A percentile compares a stretch with the other conserved stretches of the same genome.
phyloP scores from a whole-genome alignment of 345 rosid species.

The Jatropha curcas region DNA sequence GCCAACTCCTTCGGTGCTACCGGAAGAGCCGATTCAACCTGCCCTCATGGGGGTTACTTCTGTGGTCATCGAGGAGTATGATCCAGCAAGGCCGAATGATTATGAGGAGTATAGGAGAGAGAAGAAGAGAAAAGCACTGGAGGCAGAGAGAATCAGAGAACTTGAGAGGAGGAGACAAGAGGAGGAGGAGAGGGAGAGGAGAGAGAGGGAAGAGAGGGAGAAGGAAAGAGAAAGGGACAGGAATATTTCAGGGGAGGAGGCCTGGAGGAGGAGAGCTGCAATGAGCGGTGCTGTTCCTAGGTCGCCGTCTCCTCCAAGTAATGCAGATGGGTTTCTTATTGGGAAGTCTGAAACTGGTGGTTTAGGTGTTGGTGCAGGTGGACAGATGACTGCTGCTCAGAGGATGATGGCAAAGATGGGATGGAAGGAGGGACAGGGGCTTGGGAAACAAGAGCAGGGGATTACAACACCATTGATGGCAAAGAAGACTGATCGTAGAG shows the following conservation, averaged over 20 bases:
- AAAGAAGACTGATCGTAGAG: slow-evolving; percentile 93
- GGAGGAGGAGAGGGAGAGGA: slow-evolving; percentile 74
- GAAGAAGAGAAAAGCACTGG: slow-evolving; percentile 70
- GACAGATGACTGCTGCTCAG: slow-evolving; percentile 99
- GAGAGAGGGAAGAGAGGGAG: slow-evolving; percentile 50
- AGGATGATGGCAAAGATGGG: slow-evolving; percentile 99
- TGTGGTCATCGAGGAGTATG: slow-evolving; percentile 83
- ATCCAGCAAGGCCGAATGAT: slow-evolving; percentile 91
- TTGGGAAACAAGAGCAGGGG: slow-evolving; percentile 94
- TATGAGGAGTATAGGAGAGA: slow-evolving; percentile 85
- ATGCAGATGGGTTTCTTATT: slow-evolving; percentile 59
- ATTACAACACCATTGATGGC: slow-evolving; percentile 98
- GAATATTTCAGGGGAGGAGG: slow-evolving; percentile 93
- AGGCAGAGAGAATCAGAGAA: slow-evolving; percentile 81
- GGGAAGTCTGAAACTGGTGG: slow-evolving; percentile 91
- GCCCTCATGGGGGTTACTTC: slow-evolving; percentile 81
- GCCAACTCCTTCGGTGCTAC: slow-evolving; percentile 3
- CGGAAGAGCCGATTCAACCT: slow-evolving; percentile 45
- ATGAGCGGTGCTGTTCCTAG: slow-evolving; percentile 74
- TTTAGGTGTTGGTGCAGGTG: slow-evolving; percentile 93
- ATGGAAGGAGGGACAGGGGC: slow-evolving; percentile 99
- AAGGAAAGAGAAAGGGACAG: slow-evolving; percentile 38
- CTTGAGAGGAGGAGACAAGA: slow-evolving; percentile 76
- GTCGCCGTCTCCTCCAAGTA: slow-evolving; percentile 73
- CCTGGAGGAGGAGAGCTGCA: slow-evolving; percentile 92